Base-by-base conservation (phyloP, 2,329 filamentous ascomycete species). In the Aspergillus novofumigatus region DNA sequence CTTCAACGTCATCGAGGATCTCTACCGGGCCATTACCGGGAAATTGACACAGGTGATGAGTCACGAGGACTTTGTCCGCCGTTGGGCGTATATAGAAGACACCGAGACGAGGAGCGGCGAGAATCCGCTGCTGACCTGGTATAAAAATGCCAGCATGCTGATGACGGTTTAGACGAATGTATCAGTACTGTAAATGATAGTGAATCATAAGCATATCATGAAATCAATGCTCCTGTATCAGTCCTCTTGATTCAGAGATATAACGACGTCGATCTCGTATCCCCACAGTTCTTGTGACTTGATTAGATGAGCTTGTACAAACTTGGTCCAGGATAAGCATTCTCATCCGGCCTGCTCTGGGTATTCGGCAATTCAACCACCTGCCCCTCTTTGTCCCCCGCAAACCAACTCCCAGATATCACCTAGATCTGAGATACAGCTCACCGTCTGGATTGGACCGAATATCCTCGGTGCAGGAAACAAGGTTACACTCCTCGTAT, bases 131-230 rank as follows among this genome's bases (percentile, higher is more conserved):
- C 72, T 97, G 74, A 89, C 80, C 67, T 97, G 94, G 88, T 99
- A 97, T 77, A 89, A 90, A 77, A 99, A 99, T 75, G 92, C 93
- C 53, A 94, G 89, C 74, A 89, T 97, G 66, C 84, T 97, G 83
- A 87, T 91, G 52, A 97, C 92, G 53, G 84, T 94, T 65, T 95
- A 67, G 53, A 56, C 47, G 9, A 44, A 54, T 38, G 51, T 57
- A n/a, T 51, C 51, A 6, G 17, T 53, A 44, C 23, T 41, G n/a
- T 51, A 20, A 8, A 25, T 51, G 29, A 51, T 20, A 38, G 10
- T 5, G n/a, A 21, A 51, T 23, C 17, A 57, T 57, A 47, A 38
- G 1, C 44, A 26, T 26, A 55, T 52, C 17, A 47, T 35, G 44
- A 55, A 29, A 20, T 21, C n/a, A 20, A 23, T 25, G 21, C n/a